Evolutionary conservation across 169 alveolate genomes (phyloP), one percentile per base, ranked within the genome.

Genomic region (Cyclospora cayetanensis): DNA sequence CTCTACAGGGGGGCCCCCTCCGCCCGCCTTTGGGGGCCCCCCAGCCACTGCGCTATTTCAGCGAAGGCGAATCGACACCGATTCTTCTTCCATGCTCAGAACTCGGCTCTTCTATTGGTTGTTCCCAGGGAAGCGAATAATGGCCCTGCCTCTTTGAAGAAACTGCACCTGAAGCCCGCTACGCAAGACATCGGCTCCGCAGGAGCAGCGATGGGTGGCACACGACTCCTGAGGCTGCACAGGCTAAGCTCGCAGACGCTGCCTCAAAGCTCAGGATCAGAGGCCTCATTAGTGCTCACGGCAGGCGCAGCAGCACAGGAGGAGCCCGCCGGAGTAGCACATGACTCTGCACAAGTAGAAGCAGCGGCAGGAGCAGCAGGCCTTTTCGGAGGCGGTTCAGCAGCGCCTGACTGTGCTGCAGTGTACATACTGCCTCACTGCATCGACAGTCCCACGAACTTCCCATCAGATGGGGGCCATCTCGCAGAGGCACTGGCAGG

Each of bases 291-390:
- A 11, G 31, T 29, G n/a, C 34, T 29, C 12, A 22, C 70, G n/a
- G 70, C 70, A 55, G 70, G 34, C 12, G 70, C 70, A 55, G 70
- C 70, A 55, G n/a, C 70, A 55, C n/a, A n/a, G n/a, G n/a, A n/a
- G n/a, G n/a, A n/a, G n/a, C n/a, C n/a, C n/a, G n/a, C n/a, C n/a
- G n/a, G n/a, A n/a, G n/a, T n/a, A n/a, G n/a, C n/a, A n/a, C n/a
- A n/a, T n/a, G n/a, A n/a, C n/a, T n/a, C n/a, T n/a, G 70, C 70
- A 55, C 34, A n/a, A 55, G 70, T 29, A 55, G 70, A n/a, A 55
- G n/a, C 70, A 55, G 70, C 70, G n/a, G 27, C 70, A 55, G 70
- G 34, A 55, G 70, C 70, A 55, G 70, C 70, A 55, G 70, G 34
- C 12, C 7, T 4, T 55, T 29, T 22, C 70, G 3, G 12, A 20